phyloP scores from a whole-genome alignment of 441 rosid genomes.

The Bruguiera hainesii region DNA sequence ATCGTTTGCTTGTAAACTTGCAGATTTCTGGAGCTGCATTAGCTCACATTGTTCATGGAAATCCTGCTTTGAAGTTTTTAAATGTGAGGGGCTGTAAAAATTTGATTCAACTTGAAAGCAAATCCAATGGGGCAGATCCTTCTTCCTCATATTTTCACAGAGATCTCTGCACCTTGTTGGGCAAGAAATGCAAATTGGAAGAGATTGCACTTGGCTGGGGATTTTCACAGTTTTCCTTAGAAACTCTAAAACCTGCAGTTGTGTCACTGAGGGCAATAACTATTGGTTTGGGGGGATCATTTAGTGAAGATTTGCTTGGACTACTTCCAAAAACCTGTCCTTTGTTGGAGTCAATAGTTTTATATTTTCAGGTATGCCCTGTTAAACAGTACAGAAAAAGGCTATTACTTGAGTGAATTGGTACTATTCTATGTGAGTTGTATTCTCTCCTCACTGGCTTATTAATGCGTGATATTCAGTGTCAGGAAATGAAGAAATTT shows the following conservation, averaged over 20 bases:
- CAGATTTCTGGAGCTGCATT: conserved; percentile 65
- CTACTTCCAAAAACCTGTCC: conserved; percentile 57
- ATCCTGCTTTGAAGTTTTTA: conserved; percentile 58
- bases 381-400: background rate
- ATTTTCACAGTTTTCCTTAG: conserved; percentile 46
- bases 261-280: conserved; percentile 40
- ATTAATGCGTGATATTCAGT: background rate
- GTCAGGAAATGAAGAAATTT: conserved; percentile 2
- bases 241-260: conserved; percentile 53
- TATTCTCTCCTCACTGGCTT: background rate
- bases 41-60: conserved; percentile 41
- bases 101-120: conserved; percentile 39
- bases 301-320: conserved; percentile 51
- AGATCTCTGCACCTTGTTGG: conserved; percentile 39
- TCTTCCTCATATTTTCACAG: conserved; percentile 25
- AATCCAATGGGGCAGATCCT: conserved; percentile 15
- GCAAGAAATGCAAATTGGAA: conserved; percentile 47
- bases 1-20: conserved; percentile 21
- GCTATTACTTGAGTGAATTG: background rate
- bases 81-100: conserved; percentile 67
- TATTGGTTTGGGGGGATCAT: conserved; percentile 73
- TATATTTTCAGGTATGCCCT: conserved; percentile 69
- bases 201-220: conserved; percentile 80
- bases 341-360: conserved; percentile 52
- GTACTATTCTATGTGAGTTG: background rate